These are phyloP conservation scores for Murraya koenigii DNA, from an alignment of 345 rosid genomes.

Conservation along the genomic window DNA sequence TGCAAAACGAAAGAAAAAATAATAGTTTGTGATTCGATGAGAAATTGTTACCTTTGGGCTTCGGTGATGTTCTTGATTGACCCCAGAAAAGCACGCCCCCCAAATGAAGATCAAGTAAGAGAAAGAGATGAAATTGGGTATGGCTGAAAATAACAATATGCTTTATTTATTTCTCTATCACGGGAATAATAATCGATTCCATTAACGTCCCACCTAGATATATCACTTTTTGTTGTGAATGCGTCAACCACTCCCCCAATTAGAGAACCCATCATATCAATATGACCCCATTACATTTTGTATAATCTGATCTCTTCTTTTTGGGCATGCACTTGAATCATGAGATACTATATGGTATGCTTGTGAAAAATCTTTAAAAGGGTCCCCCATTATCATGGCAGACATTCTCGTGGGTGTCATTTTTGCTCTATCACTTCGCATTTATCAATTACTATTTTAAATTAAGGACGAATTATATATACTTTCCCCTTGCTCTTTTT, in stretches of 20 bases:
- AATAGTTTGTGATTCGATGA: neutral
- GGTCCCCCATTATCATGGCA: slow-evolving; percentile 15
- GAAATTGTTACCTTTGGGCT: neutral
- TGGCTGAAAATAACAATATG: neutral
- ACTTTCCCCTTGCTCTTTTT: neutral
- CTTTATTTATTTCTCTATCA: slow-evolving; percentile 19
- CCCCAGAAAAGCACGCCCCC: neutral
- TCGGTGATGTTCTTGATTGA: neutral
- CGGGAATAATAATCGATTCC: slow-evolving; percentile 27
- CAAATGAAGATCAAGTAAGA: neutral
- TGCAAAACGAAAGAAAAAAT: neutral
- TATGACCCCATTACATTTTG: neutral
- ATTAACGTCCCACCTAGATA: slow-evolving; percentile 32
- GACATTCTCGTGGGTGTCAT: slow-evolving; percentile 17
- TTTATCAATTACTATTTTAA: neutral
- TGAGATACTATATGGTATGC: slow-evolving; percentile 8
- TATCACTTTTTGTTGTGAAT: slow-evolving; percentile 26
- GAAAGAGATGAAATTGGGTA: neutral
- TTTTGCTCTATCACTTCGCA: neutral
- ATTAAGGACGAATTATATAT: neutral
- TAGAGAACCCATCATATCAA: neutral
- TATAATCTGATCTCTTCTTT: slow-evolving; percentile 3
- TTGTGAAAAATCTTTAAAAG: neutral
- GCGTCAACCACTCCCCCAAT: slow-evolving; percentile 34
- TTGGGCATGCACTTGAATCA: slow-evolving; percentile 22